Evolutionary conservation across 352 stramenopile genomes (phyloP).

Genomic region (Pythium phragmitis): DNA sequence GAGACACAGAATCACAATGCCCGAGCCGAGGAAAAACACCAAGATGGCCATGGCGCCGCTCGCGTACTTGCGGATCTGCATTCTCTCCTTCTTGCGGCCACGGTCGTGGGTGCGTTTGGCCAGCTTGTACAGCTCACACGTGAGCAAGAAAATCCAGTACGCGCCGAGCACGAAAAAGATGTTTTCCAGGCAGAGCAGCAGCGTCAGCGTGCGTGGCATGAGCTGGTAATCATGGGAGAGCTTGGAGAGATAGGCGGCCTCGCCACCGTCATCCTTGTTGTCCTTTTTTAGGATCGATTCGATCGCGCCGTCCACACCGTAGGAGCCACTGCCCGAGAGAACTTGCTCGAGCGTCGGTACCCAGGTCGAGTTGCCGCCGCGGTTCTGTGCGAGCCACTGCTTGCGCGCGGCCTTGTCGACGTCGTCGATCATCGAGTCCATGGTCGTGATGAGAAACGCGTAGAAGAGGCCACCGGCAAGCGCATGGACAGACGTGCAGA

Average conservation of each 20-base stretch:
- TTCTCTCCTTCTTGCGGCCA: conserved; percentile 44
- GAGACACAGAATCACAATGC: conserved; percentile 40
- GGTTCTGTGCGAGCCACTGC: conserved; percentile 12
- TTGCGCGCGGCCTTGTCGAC: conserved; percentile 22
- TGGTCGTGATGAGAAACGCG: conserved; percentile 44
- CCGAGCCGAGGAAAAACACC: conserved; percentile 32
- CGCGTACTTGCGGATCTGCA: conserved; percentile 50
- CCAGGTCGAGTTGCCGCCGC: conserved; percentile 5
- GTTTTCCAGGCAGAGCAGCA: conserved; percentile 54
- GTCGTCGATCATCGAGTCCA: conserved; percentile 31
- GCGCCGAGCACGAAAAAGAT: conserved; percentile 63
- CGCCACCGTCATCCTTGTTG: conserved; percentile 45
- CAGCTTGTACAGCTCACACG: conserved; percentile 57
- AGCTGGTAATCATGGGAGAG: conserved; percentile 45
- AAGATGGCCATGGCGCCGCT: conserved; percentile 35
- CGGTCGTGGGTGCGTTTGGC: conserved; percentile 58
- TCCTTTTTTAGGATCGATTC: conserved; percentile 39
- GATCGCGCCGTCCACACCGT: conserved; percentile 23
- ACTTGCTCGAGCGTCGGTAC: conserved; percentile 15
- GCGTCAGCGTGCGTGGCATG: conserved; percentile 40
- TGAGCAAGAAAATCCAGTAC: conserved; percentile 68
- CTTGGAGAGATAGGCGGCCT: conserved; percentile 63
- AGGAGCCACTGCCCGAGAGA: conserved; percentile 19
- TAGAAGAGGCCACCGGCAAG: conserved; percentile 56
- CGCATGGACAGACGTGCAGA: conserved; percentile 53